Evolutionary conservation across 306 rosid species (phyloP).

Genomic region (Coriaria nepalensis): DNA sequence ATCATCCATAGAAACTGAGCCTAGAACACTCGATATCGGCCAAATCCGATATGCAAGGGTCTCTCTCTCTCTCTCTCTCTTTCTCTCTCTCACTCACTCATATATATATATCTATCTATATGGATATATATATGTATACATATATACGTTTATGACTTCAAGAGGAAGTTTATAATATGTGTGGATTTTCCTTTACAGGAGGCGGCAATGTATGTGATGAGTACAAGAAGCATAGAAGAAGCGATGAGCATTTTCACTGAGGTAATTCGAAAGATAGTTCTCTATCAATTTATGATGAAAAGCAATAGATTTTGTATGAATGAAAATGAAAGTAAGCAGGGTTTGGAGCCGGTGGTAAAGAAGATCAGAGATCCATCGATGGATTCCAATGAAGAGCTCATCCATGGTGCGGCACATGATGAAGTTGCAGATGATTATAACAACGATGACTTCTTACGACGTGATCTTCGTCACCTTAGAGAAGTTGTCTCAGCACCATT

Average conservation of each 20-base stretch:
- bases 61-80: not conserved
- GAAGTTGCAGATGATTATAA: not conserved
- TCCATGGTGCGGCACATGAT: not conserved
- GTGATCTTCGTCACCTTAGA: conserved; percentile 7
- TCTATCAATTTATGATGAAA: not conserved
- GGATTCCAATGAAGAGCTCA: conserved; percentile 16
- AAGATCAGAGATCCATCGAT: conserved; percentile 13
- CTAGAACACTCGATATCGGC: conserved; percentile 40
- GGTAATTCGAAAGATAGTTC: conserved; percentile 19
- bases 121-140: no score
- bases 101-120: no score
- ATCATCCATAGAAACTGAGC: conserved; percentile 73
- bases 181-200: conserved; percentile 25
- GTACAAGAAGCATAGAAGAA: conserved; percentile 41
- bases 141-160: no score
- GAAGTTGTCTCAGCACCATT: conserved; percentile 62
- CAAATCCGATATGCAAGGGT: conserved; percentile 64
- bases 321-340: conserved; percentile 23
- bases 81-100: no score
- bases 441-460: not conserved
- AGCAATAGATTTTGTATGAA: no score
- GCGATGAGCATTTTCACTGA: conserved; percentile 56
- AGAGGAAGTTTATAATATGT: not conserved
- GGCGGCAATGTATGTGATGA: conserved; percentile 41
- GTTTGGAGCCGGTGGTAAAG: conserved; percentile 43